Base-by-base conservation (phyloP, 176 grass and related monocot species). In the Eremochloa ophiuroides region DNA sequence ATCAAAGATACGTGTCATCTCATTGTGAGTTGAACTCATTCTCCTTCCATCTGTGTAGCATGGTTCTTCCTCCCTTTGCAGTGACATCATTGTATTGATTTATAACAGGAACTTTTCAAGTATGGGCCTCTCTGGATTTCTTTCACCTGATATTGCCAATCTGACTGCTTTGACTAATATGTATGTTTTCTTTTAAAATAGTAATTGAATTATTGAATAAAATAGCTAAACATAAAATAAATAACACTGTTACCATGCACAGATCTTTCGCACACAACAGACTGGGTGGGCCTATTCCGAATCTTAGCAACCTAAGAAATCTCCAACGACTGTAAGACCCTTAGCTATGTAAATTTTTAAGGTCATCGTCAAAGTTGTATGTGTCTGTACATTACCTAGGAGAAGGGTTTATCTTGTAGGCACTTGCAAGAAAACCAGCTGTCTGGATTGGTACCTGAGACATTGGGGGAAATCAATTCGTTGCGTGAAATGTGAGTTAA, bases 231-330 rank as follows among this genome's bases (percentile, higher is more conserved):
- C 62, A 68, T 14, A 58, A 58, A 58, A 58, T 25, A 12, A 25
- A 58, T 85, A 69, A 97, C 62, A 86, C 29, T 59, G 53, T 62
- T 79, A 28, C 23, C 8, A 33, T 85, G 64, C 53, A 74, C 90
- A 98, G 95, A 85, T 98, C 81, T 84, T 91, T 98, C 22, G 90
- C 88, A 66, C 66, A 87, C 79, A 98, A 98, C 90, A 91, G 35
- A 55, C 74, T 98, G 62, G 47, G 71, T 79, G 95, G 90, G 71
- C 4, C 22, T 76, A 98, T 98, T 87, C 95, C 95, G 69, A 68
- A 98, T 70, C 83, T 98, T 66, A 84, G 23, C 35, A 73, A 83
- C 58, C 81, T 98, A 72, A 85, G 74, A 2, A 80, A 46, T 59
- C 95, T 98, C 53, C 62, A 79, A 63, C 84, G 37, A 83, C 64